Base-by-base conservation (phyloP, 2,329 filamentous ascomycete species). In the Botrytis sinoallii region DNA sequence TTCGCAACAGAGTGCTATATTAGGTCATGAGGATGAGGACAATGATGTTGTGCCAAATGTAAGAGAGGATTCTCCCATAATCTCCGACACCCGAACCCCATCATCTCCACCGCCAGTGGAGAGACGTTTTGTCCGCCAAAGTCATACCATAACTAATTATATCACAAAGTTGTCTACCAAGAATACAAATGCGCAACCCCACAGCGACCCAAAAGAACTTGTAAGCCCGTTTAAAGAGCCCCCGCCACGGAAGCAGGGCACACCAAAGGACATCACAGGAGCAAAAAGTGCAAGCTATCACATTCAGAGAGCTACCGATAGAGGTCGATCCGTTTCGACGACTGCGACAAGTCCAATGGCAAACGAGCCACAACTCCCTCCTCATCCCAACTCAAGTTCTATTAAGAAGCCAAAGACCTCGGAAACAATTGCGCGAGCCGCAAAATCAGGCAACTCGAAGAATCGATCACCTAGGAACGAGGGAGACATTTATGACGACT, bases 321-420 rank as follows among this genome's bases (percentile, higher is more conserved):
- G 77, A 55, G 79, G 76, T 35, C 75, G 52, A 12, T 80, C 79
- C 3, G 75, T 78, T 22, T 79, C 78, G 6, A 79, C 77, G 22
- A 76, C 77, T 74, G 78, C 77, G 69, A 79, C 77, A 48, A 81
- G 76, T 64, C 79, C 79, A 67, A 63, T 78, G 22, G 75, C 74
- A 57, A 69, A 73, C 9, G 77, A 78, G 44, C 76, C 75, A 38
- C 75, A 75, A n/a, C 59, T 66, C 16, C 61, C 74, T 35, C 20
- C 59, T 9, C 64, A 66, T 22, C 77, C 74, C 71, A 55, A 48
- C 10, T 40, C 46, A 20, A 63, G 67, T 12, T 52, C 75, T 20
- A 46, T 38, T 1, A 73, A 25, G 32, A 75, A 78, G 40, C 74
- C 66, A 12, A 75, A 72, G 48, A 64, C 66, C 40, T 59, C 74